These are phyloP conservation scores for Microcyclospora pomicola DNA, from an alignment of 2,329 filamentous ascomycete genomes.

Conservation along the genomic window DNA sequence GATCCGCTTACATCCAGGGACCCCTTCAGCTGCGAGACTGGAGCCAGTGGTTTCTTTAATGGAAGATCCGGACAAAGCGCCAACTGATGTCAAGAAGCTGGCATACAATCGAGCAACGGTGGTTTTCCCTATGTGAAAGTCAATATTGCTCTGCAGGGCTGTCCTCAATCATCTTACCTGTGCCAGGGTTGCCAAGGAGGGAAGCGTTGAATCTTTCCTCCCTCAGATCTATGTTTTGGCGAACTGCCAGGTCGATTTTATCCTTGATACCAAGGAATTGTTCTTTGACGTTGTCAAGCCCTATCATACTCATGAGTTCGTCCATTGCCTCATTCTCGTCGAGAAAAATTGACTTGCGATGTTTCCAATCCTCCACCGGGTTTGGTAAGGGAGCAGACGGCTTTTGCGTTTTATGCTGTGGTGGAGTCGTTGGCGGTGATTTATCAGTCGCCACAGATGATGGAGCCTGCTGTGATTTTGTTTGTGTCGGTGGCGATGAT, in stretches of 20 bases:
- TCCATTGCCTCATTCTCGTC: slow-evolving; percentile 44
- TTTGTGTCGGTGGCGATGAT: no score
- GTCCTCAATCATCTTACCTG: slow-evolving; percentile 32
- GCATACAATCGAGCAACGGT: slow-evolving; percentile 61
- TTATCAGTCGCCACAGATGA: no score
- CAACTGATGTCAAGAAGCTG: slow-evolving; percentile 47
- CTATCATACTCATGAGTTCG: slow-evolving; percentile 54
- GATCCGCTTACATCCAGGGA: slow-evolving; percentile 42
- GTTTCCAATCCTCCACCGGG: slow-evolving; percentile 41
- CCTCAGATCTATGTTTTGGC: slow-evolving; percentile 43
- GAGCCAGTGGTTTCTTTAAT: slow-evolving; percentile 59
- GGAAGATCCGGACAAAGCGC: slow-evolving; percentile 44
- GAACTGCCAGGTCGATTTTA: slow-evolving; percentile 44
- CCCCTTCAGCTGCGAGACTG: slow-evolving; percentile 48
- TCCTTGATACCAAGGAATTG: slow-evolving; percentile 50
- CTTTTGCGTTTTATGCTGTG: no score
- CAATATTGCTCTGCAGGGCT: not conserved
- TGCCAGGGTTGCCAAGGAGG: slow-evolving; percentile 62
- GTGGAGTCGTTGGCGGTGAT: no score
- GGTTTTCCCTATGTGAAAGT: slow-evolving; percentile 44
- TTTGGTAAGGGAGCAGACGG: not conserved
- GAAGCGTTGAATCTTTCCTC: slow-evolving; percentile 48
- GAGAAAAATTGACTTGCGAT: slow-evolving; percentile 41
- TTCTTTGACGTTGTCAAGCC: slow-evolving; percentile 54
- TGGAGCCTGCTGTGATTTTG: no score